Conservation (phyloP, 2,329 filamentous ascomycete species). For the Verticillium isaacii region DNA sequence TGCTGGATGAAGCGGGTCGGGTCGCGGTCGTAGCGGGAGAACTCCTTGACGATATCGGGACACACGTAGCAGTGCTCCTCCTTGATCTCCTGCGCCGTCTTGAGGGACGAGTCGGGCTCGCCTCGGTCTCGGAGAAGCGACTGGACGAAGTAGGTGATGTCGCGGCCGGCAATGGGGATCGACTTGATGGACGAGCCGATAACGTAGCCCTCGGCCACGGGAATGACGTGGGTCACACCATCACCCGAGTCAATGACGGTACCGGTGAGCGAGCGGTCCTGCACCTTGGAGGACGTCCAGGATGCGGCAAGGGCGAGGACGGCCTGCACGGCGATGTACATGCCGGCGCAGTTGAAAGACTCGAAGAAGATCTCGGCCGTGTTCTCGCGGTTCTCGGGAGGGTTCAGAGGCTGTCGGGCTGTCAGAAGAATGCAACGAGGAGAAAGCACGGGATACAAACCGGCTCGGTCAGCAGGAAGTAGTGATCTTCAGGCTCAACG, state of each 20-base stretch:
- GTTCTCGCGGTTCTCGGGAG: constrained; percentile 97
- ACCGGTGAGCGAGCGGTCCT: constrained; percentile 90
- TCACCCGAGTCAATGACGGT: constrained; percentile 99
- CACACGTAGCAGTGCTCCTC: constrained; percentile 98
- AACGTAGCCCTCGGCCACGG: constrained; percentile 96
- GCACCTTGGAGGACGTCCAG: constrained; percentile 98
- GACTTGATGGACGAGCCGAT: constrained; percentile 99
- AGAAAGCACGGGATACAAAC: constrained; percentile 45
- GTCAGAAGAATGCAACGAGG: constrained; percentile 5
- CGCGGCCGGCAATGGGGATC: constrained; percentile 94
- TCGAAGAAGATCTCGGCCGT: constrained; percentile 99
- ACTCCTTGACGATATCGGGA: constrained; percentile 98
- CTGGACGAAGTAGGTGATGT: constrained; percentile 99
- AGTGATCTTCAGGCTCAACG: constrained; percentile 97
- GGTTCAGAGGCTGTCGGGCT: constrained; percentile 74
- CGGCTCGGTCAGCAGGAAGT: constrained; percentile 95
- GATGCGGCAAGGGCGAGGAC: constrained; percentile 94
- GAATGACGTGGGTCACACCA: constrained; percentile 98
- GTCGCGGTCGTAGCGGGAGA: constrained; percentile 88
- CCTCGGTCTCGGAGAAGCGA: constrained; percentile 91
- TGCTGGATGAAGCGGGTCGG: constrained; percentile 89
- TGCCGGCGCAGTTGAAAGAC: constrained; percentile 97
- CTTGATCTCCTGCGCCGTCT: constrained; percentile 97
- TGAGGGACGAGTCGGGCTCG: constrained; percentile 92
- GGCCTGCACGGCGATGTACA: constrained; percentile 98